These are phyloP conservation scores for Debaryomyces nepalensis DNA, from an alignment of 1,139 yeast genomes.

Conservation along the genomic window DNA sequence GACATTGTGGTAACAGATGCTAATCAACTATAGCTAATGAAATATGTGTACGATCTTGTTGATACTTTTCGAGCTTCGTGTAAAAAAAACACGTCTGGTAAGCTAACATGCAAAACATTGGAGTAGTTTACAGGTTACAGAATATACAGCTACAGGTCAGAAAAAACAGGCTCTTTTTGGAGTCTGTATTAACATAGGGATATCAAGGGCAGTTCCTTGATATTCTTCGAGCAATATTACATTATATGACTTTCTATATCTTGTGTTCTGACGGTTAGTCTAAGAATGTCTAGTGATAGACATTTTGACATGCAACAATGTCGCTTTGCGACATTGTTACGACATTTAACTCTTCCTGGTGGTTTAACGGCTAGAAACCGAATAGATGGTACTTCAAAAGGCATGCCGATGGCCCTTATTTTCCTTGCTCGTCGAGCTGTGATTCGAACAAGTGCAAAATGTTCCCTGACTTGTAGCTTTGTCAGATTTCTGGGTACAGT, in stretches of 20 bases:
- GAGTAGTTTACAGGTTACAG: constrained; percentile 11
- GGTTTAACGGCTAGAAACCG: too few relatives aligned
- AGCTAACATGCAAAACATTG: constrained; percentile 12
- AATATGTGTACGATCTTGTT: constrained; percentile 6
- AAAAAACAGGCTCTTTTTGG: too few relatives aligned
- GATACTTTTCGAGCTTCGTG: constrained; percentile 9
- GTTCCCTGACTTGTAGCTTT: neutral
- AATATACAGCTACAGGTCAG: too few relatives aligned
- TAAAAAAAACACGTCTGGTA: constrained; percentile 16
- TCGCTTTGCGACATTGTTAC: neutral
- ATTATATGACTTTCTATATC: too few relatives aligned
- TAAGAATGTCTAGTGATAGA: too few relatives aligned
- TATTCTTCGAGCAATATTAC: too few relatives aligned
- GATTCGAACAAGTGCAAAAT: too few relatives aligned
- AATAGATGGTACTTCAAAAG: too few relatives aligned
- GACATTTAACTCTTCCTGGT: neutral
- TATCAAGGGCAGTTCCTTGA: too few relatives aligned
- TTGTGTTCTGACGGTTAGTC: neutral
- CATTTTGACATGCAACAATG: constrained; percentile 5
- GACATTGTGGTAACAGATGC: constrained; percentile 10
- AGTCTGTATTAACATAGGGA: too few relatives aligned
- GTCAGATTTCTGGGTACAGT: constrained; percentile 11
- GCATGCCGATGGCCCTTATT: too few relatives aligned
- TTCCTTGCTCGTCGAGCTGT: too few relatives aligned
- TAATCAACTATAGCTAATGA: neutral